Evolutionary conservation across 2,329 filamentous ascomycete genomes (phyloP).

Genomic region (Ascochyta pisi): DNA sequence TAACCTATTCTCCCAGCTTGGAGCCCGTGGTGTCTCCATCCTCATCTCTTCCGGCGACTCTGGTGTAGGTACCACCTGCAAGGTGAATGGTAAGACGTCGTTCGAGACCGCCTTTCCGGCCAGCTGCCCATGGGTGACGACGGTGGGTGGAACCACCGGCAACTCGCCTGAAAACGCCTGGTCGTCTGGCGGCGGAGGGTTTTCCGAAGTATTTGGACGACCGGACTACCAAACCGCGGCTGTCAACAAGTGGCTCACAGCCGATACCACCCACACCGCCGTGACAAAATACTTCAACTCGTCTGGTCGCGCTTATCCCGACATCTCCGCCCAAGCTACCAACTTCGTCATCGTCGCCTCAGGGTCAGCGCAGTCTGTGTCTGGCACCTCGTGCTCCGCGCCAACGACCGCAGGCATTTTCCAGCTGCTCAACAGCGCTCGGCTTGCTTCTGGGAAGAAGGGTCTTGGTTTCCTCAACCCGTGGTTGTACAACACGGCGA

Average conservation of each 20-base stretch:
- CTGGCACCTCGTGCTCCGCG: slow-evolving; percentile 31
- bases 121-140: slow-evolving; percentile 60
- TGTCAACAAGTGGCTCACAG: slow-evolving; percentile 53
- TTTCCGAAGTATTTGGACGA: slow-evolving; percentile 29
- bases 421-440: slow-evolving; percentile 56
- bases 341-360: slow-evolving; percentile 38
- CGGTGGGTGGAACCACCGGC: slow-evolving; percentile 52
- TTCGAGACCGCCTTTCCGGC: slow-evolving; percentile 60
- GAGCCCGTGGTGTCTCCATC: slow-evolving; percentile 67
- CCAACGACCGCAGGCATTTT: slow-evolving; percentile 32
- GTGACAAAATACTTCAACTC: slow-evolving; percentile 30
- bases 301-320: slow-evolving; percentile 57
- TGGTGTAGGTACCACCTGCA: slow-evolving; percentile 58
- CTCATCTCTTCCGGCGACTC: slow-evolving; percentile 63
- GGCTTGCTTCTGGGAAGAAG: slow-evolving; percentile 54
- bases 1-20: slow-evolving; percentile 66
- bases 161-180: slow-evolving; percentile 24
- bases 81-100: slow-evolving; percentile 46
- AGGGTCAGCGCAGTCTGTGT: slow-evolving; percentile 20
- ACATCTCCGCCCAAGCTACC: slow-evolving; percentile 56
- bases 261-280: slow-evolving; percentile 47
- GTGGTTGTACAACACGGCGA: slow-evolving; percentile 45
- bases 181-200: slow-evolving; percentile 23
- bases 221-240: slow-evolving; percentile 51
- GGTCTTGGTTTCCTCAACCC: slow-evolving; percentile 62